These are phyloP conservation scores for Proliferodiscus dingleyae DNA, from an alignment of 2,329 filamentous ascomycete genomes.

Conservation along the genomic window DNA sequence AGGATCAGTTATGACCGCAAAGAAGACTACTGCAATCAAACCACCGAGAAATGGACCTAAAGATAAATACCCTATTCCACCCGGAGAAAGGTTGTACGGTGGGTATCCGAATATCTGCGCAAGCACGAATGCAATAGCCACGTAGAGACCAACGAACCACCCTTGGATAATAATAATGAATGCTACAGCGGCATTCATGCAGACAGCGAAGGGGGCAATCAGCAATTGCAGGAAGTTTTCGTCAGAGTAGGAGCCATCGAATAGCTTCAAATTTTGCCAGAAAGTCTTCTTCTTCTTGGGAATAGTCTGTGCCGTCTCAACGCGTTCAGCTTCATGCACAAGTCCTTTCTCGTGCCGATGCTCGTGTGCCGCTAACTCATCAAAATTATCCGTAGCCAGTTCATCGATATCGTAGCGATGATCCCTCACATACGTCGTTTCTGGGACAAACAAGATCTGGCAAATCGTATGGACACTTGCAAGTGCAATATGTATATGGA, in stretches of 20 bases:
- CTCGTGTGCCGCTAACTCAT: conserved; percentile 6
- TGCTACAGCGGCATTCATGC: conserved; percentile 44
- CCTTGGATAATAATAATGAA: conserved; percentile 45
- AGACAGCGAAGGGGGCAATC: conserved; percentile 42
- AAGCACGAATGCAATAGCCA: conserved; percentile 39
- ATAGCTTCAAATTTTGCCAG: conserved; percentile 34
- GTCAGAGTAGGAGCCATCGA: conserved; percentile 33
- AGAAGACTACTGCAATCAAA: conserved; percentile 32
- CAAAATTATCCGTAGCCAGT: conserved; percentile 9
- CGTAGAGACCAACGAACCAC: conserved; percentile 38
- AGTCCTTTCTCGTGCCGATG: conserved; percentile 4
- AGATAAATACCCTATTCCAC: conserved; percentile 40
- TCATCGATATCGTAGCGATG: conserved; percentile 14
- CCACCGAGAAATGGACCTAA: conserved; percentile 38
- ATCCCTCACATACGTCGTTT: conserved; percentile 42
- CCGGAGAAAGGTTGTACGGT: conserved; percentile 40
- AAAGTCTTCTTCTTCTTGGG: conserved; percentile 34
- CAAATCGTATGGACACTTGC: conserved; percentile 20
- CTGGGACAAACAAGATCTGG: conserved; percentile 45
- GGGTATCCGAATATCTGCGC: conserved; percentile 44
- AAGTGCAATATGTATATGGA: conserved; percentile 13
- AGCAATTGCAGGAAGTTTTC: conserved; percentile 36
- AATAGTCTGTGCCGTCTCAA: neutral
- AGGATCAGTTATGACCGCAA: conserved; percentile 33
- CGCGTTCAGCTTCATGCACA: neutral